Percentiles rank a stretch among this genome's conserved stretches.
phyloP scores from a whole-genome alignment of 768 basidiomycete species.

The Lentinula sp. region DNA sequence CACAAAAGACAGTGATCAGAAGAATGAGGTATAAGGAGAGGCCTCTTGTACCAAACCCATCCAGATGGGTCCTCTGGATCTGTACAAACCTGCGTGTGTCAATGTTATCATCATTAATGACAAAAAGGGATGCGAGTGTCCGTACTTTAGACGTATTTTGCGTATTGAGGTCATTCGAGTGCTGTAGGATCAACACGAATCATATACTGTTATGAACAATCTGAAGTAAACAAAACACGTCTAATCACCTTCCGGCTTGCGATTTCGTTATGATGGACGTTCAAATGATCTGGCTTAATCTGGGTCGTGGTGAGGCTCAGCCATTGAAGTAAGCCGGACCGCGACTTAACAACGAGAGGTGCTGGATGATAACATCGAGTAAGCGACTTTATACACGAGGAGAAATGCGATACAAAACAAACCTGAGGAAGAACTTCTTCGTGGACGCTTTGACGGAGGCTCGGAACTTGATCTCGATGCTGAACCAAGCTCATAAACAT shows the following conservation, averaged over 20 bases:
- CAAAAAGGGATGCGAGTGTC: background rate
- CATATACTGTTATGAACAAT: no score
- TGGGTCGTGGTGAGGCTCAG: background rate
- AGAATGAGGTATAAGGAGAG: background rate
- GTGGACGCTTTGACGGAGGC: background rate
- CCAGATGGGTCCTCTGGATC: background rate
- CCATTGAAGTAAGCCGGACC: background rate
- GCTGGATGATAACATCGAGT: background rate
- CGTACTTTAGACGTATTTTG: background rate
- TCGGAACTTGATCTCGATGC: background rate
- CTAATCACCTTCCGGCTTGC: background rate
- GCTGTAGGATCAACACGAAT: background rate
- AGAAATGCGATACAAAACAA: background rate
- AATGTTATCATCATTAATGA: background rate
- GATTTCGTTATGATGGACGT: background rate
- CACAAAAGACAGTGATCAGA: background rate
- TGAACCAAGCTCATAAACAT: background rate
- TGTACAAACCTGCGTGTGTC: background rate
- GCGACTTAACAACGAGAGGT: background rate
- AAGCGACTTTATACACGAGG: no score
- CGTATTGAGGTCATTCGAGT: background rate
- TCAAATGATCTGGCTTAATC: background rate
- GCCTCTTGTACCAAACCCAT: background rate
- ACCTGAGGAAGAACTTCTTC: background rate
- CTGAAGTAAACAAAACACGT: background rate